A percentile compares a stretch with the other conserved stretches of the same genome.
phyloP scores from a whole-genome alignment of 257 asterid genomes.

The Rhazya stricta region DNA sequence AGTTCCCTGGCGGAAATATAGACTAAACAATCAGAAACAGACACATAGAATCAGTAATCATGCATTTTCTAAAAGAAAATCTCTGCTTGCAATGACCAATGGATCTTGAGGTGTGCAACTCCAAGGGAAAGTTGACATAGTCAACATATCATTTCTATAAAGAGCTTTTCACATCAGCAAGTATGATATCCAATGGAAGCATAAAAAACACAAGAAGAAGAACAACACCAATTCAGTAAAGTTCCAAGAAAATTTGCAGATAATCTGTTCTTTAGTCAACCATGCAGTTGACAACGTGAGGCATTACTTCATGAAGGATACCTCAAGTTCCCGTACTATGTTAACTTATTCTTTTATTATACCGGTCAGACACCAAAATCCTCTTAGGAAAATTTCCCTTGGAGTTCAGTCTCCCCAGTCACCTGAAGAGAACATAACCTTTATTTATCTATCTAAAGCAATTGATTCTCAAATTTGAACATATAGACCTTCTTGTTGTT shows the following conservation, averaged over 20 bases:
- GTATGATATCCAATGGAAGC: not conserved
- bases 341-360: too few relatives aligned
- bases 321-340: too few relatives aligned
- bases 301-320: too few relatives aligned
- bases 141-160: not conserved
- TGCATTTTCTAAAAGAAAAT: not conserved
- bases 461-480: not conserved
- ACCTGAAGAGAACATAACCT: too few relatives aligned
- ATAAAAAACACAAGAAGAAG: not conserved
- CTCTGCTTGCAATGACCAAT: not conserved
- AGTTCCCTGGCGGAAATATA: constrained; percentile 45
- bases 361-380: too few relatives aligned
- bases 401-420: not conserved
- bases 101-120: not conserved
- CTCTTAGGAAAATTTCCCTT: too few relatives aligned
- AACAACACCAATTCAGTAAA: too few relatives aligned
- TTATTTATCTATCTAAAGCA: not conserved
- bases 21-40: constrained; percentile 9
- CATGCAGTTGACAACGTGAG: too few relatives aligned
- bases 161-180: not conserved
- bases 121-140: not conserved
- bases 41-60: not conserved
- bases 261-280: too few relatives aligned
- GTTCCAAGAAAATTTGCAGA: too few relatives aligned
- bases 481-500: not conserved